Percentiles rank a stretch among this genome's conserved stretches.
These are phyloP conservation scores for Aspergillus costaricaensis DNA, from an alignment of 2,329 filamentous ascomycete genomes.

Conservation along the genomic window DNA sequence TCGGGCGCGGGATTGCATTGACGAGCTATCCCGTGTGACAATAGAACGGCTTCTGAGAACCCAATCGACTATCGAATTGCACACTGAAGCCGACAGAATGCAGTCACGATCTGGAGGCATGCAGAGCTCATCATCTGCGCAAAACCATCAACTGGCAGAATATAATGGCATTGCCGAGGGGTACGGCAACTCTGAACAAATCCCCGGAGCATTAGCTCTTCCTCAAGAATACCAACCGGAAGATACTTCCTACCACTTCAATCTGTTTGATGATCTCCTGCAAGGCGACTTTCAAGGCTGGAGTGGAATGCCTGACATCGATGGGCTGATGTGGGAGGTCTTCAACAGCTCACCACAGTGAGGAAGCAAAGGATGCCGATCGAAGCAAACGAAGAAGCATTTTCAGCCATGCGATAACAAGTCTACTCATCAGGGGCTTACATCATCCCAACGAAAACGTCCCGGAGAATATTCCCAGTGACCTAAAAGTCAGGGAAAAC, in stretches of 20 bases:
- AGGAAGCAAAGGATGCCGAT: neutral
- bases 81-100: neutral
- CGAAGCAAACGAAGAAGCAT: neutral
- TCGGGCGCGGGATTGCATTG: conserved; percentile 33
- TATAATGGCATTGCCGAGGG: neutral
- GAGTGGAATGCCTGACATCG: conserved; percentile 30
- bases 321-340: conserved; percentile 33
- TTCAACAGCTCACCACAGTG: conserved; percentile 15
- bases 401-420: neutral
- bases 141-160: neutral
- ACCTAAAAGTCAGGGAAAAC: too few relatives aligned
- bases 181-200: neutral
- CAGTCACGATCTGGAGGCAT: neutral
- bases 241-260: neutral
- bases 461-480: too few relatives aligned
- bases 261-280: conserved; percentile 27
- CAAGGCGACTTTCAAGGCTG: conserved; percentile 28
- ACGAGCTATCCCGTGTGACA: conserved; percentile 31
- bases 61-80: neutral
- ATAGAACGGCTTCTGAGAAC: conserved; percentile 27
- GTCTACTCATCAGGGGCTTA: too few relatives aligned
- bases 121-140: neutral
- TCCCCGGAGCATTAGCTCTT: too few relatives aligned
- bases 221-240: neutral
- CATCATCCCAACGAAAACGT: too few relatives aligned